Conservation (phyloP, 2,329 filamentous ascomycete species). For the Scopulariopsis brevicaulis region DNA sequence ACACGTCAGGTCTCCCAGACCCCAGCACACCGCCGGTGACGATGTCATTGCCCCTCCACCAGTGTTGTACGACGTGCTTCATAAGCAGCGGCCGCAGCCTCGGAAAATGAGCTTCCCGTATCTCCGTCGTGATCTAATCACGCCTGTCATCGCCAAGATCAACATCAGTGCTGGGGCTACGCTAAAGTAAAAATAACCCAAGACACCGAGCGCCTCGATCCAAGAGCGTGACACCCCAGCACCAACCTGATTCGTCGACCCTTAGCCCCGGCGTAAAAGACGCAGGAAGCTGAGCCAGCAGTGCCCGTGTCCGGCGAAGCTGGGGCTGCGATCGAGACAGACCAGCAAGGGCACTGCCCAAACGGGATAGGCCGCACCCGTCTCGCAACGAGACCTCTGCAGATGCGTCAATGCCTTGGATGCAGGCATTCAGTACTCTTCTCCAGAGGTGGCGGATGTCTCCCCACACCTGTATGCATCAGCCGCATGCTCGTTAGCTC, state of each 20-base stretch:
- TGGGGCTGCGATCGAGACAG: neutral
- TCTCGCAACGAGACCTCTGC: conserved; percentile 1
- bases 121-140: neutral
- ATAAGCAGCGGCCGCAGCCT: no score
- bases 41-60: neutral
- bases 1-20: neutral
- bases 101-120: neutral
- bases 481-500: neutral
- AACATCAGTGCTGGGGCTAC: neutral
- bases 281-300: neutral
- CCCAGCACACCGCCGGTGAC: neutral
- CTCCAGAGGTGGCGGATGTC: neutral
- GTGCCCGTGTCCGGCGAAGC: neutral
- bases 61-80: no score
- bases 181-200: neutral
- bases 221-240: neutral
- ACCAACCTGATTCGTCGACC: neutral
- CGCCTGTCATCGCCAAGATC: neutral
- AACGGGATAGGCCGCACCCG: neutral
- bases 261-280: neutral
- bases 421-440: neutral
- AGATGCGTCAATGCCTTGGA: conserved; percentile 7
- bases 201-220: neutral
- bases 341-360: neutral
- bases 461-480: neutral